These are phyloP conservation scores for Russula earlei DNA, from an alignment of 768 basidiomycete genomes.

Conservation along the genomic window DNA sequence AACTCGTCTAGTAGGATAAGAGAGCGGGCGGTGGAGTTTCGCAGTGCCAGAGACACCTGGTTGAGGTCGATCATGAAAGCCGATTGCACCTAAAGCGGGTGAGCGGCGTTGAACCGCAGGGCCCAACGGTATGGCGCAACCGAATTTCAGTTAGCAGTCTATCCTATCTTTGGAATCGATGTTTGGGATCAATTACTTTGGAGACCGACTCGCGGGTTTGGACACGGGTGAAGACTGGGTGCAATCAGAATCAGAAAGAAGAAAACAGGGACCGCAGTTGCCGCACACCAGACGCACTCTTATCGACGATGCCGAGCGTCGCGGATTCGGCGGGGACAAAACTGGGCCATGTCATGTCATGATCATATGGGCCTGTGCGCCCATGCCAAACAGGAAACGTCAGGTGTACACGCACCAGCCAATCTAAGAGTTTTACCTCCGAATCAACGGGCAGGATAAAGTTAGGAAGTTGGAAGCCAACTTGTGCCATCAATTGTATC, in stretches of 20 bases:
- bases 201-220: constrained; percentile 94
- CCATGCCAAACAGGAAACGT: neutral
- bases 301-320: constrained; percentile 79
- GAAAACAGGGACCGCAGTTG: neutral
- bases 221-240: constrained; percentile 83
- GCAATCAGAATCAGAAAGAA: constrained; percentile 7
- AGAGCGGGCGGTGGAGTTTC: constrained; percentile 80
- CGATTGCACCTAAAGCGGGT: constrained; percentile 52
- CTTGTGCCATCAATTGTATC: constrained; percentile 93
- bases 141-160: neutral
- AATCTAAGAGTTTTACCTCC: constrained; percentile 36
- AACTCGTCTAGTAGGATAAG: constrained; percentile 91
- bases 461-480: constrained; percentile 26
- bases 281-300: constrained; percentile 42
- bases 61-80: constrained; percentile 98
- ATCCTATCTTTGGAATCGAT: neutral
- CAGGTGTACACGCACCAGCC: constrained; percentile 43
- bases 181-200: constrained; percentile 40
- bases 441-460: neutral
- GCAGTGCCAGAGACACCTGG: constrained; percentile 78
- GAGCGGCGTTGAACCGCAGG: too few relatives aligned
- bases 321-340: constrained; percentile 87
- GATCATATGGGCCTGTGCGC: too few relatives aligned
- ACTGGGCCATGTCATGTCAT: constrained; percentile 24
- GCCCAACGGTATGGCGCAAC: too few relatives aligned